Base-by-base conservation (phyloP, 306 rosid species). In the Psophocarpus tetragonolobus region DNA sequence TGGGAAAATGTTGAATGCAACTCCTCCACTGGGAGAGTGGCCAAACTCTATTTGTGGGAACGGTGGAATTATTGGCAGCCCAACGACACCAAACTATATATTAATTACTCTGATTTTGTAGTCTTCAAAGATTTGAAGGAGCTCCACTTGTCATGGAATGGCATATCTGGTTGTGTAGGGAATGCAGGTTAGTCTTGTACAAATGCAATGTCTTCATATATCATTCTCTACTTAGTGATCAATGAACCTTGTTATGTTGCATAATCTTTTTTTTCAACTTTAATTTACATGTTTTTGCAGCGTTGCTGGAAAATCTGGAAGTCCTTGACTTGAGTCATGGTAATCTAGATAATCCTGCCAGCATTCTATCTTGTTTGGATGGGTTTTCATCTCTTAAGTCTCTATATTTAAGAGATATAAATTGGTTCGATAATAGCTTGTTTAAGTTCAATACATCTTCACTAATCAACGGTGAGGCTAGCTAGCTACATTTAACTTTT, bases 1-100 rank as follows among this genome's bases (percentile, higher is more conserved):
- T 76, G 74, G 81, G 23, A 50, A 50, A 4, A 48, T 11, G 48
- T 78, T 30, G 50, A 53, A 27, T 78, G 82, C 56, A 68, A 56
- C 76, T 20, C 23, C 38, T 41, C 21, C 26, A 68, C 69, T 6
- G 12, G 62, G 57, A 32, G 76, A 54, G 61, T 78, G 20, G 15
- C 27, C 1, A 21, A 15, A 14, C 51, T 78, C 51, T 1, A 60
- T 8, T 48, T 77, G 38, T 0, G n/a, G n/a, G n/a, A n/a, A n/a
- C n/a, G n/a, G n/a, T n/a, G n/a, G n/a, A n/a, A n/a, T n/a, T n/a
- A n/a, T n/a, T n/a, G n/a, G n/a, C n/a, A n/a, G n/a, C n/a, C n/a
- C n/a, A n/a, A n/a, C n/a, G n/a, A n/a, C n/a, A n/a, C n/a, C n/a
- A n/a, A n/a, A n/a, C n/a, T n/a, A n/a, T n/a, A n/a, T n/a, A n/a